These are phyloP conservation scores for Arachis hypogaea DNA, from an alignment of 306 rosid species.

Conservation along the genomic window DNA sequence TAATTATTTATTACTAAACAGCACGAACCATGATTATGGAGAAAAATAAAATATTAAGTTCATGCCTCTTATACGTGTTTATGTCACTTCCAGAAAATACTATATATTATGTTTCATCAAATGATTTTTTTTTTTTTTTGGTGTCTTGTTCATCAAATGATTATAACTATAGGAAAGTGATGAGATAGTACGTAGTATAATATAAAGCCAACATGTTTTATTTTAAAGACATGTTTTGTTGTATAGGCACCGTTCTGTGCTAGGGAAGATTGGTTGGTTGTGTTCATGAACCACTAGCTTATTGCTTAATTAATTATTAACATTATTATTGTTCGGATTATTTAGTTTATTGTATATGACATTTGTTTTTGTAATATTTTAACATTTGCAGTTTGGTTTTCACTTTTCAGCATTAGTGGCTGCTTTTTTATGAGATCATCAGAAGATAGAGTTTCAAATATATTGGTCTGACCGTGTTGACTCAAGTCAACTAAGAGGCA, in stretches of 20 bases:
- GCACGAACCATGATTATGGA: background rate
- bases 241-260: background rate
- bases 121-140: background rate
- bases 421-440: background rate
- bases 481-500: too few species aligned
- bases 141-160: background rate
- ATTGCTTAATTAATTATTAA: too few species aligned
- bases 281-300: background rate
- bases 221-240: background rate
- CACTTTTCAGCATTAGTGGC: background rate
- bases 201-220: background rate
- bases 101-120: background rate
- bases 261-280: background rate
- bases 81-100: background rate
- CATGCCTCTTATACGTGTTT: background rate
- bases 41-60: constrained; percentile 1
- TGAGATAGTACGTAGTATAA: background rate
- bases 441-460: background rate
- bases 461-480: too few species aligned
- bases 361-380: background rate
- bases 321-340: too few species aligned
- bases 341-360: background rate
- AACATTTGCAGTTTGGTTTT: background rate
- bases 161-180: background rate
- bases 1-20: constrained; percentile 1